phyloP scores from a whole-genome alignment of 2,329 filamentous ascomycete species.

The Scedosporium boydii region DNA sequence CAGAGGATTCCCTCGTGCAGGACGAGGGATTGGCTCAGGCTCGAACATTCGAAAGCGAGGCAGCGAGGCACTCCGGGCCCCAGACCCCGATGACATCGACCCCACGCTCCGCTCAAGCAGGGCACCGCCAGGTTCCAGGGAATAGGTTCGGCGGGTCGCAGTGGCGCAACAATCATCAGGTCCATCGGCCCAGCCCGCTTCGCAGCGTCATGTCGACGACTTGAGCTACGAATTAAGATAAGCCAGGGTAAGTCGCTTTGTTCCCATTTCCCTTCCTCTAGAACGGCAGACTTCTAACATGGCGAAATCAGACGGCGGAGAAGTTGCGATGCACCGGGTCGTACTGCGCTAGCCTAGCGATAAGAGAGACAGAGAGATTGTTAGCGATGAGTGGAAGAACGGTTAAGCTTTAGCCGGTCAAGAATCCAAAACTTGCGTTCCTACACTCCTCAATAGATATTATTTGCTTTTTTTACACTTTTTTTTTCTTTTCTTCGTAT shows the following conservation, averaged over 20 bases:
- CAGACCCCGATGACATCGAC: conserved; percentile 29
- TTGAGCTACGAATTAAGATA: conserved; percentile 29
- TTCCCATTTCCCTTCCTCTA: neutral
- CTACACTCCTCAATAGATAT: neutral
- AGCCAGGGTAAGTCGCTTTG: conserved; percentile 1
- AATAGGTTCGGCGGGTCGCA: conserved; percentile 14
- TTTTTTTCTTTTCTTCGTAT: neutral
- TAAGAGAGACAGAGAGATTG: neutral
- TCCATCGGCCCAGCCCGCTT: conserved; percentile 57
- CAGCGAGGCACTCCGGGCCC: conserved; percentile 22
- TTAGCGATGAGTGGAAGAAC: neutral
- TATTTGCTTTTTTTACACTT: neutral
- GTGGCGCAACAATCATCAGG: conserved; percentile 35
- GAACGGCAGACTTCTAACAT: neutral
- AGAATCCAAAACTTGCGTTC: neutral
- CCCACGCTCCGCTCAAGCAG: conserved; percentile 29
- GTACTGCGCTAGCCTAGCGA: neutral
- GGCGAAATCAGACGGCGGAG: neutral
- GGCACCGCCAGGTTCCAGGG: conserved; percentile 9
- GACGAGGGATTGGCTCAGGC: conserved; percentile 76
- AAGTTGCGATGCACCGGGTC: neutral
- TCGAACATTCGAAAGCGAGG: conserved; percentile 28
- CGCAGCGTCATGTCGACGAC: conserved; percentile 56
- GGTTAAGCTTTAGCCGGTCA: neutral
- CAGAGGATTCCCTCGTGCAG: conserved; percentile 74